These are phyloP conservation scores for Ophiostoma perfectum DNA, from an alignment of 2,329 filamentous ascomycete species.

Conservation along the genomic window DNA sequence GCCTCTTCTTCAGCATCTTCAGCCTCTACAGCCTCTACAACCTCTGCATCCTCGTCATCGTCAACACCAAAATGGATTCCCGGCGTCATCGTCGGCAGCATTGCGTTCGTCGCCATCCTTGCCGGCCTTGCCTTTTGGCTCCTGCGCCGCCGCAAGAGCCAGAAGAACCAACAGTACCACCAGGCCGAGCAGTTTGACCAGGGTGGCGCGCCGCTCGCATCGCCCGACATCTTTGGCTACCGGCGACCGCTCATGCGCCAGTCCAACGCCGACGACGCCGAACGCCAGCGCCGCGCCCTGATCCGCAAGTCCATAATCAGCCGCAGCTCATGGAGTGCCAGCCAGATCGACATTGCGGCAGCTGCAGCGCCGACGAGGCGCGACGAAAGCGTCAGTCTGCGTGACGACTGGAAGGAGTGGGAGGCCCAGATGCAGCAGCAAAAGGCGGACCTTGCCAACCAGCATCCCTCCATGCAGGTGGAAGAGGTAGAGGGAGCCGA, in stretches of 20 bases:
- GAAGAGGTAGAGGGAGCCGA: background rate
- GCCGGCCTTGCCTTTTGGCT: constrained; percentile 12
- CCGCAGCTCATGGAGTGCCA: constrained; percentile 24
- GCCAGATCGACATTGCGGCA: constrained; percentile 19
- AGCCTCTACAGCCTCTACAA: background rate
- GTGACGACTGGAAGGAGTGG: constrained; percentile 38
- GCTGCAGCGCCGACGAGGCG: background rate
- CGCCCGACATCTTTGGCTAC: constrained; percentile 13
- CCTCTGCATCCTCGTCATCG: background rate
- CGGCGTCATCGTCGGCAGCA: constrained; percentile 28
- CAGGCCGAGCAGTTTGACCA: background rate
- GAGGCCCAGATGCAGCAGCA: constrained; percentile 33
- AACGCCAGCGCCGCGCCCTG: constrained; percentile 38
- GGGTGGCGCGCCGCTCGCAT: background rate
- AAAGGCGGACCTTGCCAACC: constrained; percentile 26
- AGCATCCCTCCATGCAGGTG: constrained; percentile 27
- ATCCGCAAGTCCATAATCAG: constrained; percentile 41
- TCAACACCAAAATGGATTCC: constrained; percentile 15
- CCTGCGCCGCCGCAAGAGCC: background rate
- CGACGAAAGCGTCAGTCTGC: constrained; percentile 23
- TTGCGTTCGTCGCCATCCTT: constrained; percentile 29
- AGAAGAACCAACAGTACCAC: background rate
- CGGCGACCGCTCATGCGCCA: constrained; percentile 30
- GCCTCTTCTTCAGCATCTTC: background rate
- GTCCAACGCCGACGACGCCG: constrained; percentile 31